phyloP scores from a whole-genome alignment of 1,139 yeast species.

The Sugiyamaella novakii region DNA sequence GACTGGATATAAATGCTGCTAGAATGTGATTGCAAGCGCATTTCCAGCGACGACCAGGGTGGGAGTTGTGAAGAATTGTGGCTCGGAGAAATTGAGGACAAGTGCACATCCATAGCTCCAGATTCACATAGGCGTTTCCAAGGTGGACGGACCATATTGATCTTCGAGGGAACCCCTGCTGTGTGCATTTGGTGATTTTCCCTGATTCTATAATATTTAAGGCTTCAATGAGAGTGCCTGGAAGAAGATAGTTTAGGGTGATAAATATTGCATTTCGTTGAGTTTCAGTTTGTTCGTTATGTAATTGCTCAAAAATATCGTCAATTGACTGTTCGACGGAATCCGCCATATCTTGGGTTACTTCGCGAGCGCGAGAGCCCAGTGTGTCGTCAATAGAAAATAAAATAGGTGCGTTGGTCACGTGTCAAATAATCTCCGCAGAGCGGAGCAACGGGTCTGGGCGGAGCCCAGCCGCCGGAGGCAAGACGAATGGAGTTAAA shows the following conservation, averaged over 20 bases:
- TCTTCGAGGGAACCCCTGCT: slow-evolving; percentile 5
- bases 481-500: neutral
- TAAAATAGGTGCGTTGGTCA: no score
- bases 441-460: neutral
- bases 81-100: slow-evolving; percentile 25
- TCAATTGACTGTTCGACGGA: slow-evolving; percentile 4
- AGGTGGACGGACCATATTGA: slow-evolving; percentile 19
- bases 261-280: slow-evolving; percentile 26
- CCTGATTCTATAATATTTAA: slow-evolving; percentile 30
- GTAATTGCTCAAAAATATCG: slow-evolving; percentile 7
- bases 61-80: slow-evolving; percentile 1
- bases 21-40: slow-evolving; percentile 29
- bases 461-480: slow-evolving; percentile 3
- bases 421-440: no score
- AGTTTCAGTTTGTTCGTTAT: slow-evolving; percentile 4
- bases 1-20: slow-evolving; percentile 27
- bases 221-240: slow-evolving; percentile 30
- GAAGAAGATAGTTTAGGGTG: slow-evolving; percentile 33
- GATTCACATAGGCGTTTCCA: slow-evolving; percentile 17
- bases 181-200: slow-evolving; percentile 20
- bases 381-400: no score
- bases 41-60: slow-evolving; percentile 23
- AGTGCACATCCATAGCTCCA: slow-evolving; percentile 27
- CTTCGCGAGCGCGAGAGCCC: no score
- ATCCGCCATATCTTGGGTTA: neutral